Conservation (phyloP, 805 yeast genomes). For the Saturnispora diversa region DNA sequence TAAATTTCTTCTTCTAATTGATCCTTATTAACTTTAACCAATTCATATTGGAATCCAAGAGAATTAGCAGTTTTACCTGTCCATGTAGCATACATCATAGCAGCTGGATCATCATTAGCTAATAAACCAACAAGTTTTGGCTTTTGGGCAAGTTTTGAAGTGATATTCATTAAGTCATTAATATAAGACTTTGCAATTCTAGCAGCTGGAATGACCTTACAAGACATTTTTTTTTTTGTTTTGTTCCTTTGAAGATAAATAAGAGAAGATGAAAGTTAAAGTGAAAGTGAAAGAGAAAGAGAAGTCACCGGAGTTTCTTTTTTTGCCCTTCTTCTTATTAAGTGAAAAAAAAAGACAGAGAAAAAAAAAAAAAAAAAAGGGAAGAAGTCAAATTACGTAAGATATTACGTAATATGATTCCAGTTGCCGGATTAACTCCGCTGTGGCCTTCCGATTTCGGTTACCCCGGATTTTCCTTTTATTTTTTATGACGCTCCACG, state of each 20-base stretch:
- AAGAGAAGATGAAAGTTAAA: no score
- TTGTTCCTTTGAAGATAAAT: neutral
- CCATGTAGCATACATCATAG: slow-evolving; percentile 92
- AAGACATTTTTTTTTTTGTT: slow-evolving; percentile 34
- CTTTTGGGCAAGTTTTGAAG: slow-evolving; percentile 39
- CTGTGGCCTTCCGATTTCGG: no score
- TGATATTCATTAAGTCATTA: slow-evolving; percentile 59
- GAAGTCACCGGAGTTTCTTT: slow-evolving; percentile 1
- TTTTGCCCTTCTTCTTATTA: no score
- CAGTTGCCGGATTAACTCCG: no score
- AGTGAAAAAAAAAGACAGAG: no score
- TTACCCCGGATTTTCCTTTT: slow-evolving; percentile 1
- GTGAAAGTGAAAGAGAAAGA: neutral
- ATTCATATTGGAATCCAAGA: slow-evolving; percentile 77
- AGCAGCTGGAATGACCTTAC: slow-evolving; percentile 80
- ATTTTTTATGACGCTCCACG: no score
- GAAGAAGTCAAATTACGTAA: slow-evolving; percentile 2
- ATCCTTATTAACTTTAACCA: slow-evolving; percentile 66
- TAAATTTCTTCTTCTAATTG: slow-evolving; percentile 77
- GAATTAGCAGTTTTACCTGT: slow-evolving; percentile 84
- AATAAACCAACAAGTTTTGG: slow-evolving; percentile 86
- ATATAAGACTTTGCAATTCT: slow-evolving; percentile 75
- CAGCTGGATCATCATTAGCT: slow-evolving; percentile 93
- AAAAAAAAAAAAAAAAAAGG: no score
- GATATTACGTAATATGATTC: neutral